These are phyloP conservation scores for Monilinia fructigena DNA, from an alignment of 2,329 filamentous ascomycete species.

Conservation along the genomic window DNA sequence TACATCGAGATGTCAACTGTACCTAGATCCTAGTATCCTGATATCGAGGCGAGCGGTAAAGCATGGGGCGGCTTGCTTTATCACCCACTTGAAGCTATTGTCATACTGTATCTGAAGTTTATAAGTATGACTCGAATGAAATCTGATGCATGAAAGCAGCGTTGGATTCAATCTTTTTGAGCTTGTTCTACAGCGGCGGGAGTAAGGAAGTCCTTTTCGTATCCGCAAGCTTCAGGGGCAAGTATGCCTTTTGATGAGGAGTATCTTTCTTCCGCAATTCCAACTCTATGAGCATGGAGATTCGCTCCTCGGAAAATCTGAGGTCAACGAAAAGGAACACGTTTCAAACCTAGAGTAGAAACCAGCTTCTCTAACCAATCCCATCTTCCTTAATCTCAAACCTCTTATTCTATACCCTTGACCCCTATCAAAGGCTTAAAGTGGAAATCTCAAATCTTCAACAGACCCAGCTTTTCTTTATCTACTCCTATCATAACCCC, in stretches of 20 bases:
- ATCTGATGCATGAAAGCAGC: not conserved
- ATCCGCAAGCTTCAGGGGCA: not conserved
- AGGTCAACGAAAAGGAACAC: not conserved
- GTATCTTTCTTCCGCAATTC: not conserved
- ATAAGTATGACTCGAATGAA: not conserved
- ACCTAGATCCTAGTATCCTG: not conserved
- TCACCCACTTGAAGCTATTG: not conserved
- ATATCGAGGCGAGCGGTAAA: not conserved
- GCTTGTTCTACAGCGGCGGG: not conserved
- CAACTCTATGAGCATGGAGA: not conserved
- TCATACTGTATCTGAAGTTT: not conserved
- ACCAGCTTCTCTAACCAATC: not conserved
- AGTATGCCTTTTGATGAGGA: not conserved
- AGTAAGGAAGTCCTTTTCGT: not conserved
- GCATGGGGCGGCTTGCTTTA: not conserved
- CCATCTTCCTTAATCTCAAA: not conserved
- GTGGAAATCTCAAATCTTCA: not conserved
- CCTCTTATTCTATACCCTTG: not conserved
- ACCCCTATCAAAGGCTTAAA: not conserved
- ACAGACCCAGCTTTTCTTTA: not conserved
- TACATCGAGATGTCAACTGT: not conserved
- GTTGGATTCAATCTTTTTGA: not conserved
- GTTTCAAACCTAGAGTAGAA: not conserved
- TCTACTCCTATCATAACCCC: slow-evolving; percentile 7
- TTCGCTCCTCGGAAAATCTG: too few species aligned